Evolutionary conservation across 129 eudicot species (phyloP).

Genomic region (Centella asiatica): DNA sequence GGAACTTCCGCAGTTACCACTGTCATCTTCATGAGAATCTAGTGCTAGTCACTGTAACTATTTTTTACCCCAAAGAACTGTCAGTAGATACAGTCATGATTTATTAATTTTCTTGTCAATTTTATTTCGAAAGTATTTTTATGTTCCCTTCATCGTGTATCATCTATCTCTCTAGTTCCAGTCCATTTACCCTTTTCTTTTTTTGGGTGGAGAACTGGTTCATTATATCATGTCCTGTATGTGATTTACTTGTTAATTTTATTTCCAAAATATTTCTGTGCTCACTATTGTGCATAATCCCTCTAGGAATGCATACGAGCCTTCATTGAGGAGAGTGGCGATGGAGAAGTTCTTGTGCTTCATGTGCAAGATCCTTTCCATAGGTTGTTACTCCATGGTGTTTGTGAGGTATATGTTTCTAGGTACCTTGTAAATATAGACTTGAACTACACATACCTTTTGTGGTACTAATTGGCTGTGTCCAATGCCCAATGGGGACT

Average conservation of each 20-base stretch:
- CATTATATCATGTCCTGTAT: too few species aligned
- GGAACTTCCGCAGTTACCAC: neutral
- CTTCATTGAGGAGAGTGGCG: slow-evolving; percentile 44
- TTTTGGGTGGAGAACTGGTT: too few species aligned
- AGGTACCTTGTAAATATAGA: neutral
- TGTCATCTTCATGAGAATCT: neutral
- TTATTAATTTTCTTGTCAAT: neutral
- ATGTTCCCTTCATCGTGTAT: neutral
- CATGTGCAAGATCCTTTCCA: slow-evolving; percentile 81
- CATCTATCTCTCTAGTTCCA: neutral
- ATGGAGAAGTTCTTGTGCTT: slow-evolving; percentile 49
- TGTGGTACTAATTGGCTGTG: neutral
- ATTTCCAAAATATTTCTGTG: too few species aligned
- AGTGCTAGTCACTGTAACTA: neutral
- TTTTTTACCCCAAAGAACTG: too few species aligned
- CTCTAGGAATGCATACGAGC: slow-evolving; percentile 69
- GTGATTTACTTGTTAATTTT: too few species aligned
- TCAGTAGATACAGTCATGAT: too few species aligned
- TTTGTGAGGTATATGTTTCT: slow-evolving; percentile 65
- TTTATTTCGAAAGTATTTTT: too few species aligned
- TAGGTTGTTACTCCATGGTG: slow-evolving; percentile 91
- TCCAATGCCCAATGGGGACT: neutral
- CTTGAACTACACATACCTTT: neutral
- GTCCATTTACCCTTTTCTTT: too few species aligned
- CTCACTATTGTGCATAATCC: too few species aligned